Conservation (phyloP, 345 rosid species). For the Rhodamnia argentea region DNA sequence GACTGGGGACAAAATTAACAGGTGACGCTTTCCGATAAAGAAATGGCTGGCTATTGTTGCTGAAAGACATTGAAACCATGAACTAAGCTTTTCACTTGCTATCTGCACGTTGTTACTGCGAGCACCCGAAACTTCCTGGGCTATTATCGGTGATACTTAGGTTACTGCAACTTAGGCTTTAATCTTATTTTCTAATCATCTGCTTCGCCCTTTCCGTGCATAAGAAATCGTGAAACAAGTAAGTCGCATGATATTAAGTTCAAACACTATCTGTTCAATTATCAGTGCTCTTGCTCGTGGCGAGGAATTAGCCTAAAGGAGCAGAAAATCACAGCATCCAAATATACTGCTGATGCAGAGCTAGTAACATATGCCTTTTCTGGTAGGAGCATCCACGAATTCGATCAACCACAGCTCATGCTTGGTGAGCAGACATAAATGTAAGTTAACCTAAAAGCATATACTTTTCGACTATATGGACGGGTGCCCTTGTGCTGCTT, state of each 20-base stretch:
- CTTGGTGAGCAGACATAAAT: background rate
- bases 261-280: background rate
- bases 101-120: background rate
- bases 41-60: background rate
- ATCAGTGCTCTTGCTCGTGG: background rate
- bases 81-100: background rate
- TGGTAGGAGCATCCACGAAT: background rate
- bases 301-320: background rate
- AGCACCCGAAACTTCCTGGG: background rate
- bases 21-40: background rate
- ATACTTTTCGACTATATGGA: background rate
- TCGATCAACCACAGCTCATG: background rate
- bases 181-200: background rate
- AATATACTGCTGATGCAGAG: background rate
- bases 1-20: background rate
- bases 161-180: background rate
- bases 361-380: background rate
- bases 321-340: background rate
- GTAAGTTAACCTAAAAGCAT: background rate
- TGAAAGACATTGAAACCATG: background rate
- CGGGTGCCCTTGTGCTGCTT: background rate
- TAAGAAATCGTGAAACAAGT: background rate
- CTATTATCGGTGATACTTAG: background rate
- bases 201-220: background rate
- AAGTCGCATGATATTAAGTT: background rate